Evolutionary conservation across 768 basidiomycete species (phyloP), one percentile per base, ranked within the genome.

Genomic region (Phylloporus sp.): DNA sequence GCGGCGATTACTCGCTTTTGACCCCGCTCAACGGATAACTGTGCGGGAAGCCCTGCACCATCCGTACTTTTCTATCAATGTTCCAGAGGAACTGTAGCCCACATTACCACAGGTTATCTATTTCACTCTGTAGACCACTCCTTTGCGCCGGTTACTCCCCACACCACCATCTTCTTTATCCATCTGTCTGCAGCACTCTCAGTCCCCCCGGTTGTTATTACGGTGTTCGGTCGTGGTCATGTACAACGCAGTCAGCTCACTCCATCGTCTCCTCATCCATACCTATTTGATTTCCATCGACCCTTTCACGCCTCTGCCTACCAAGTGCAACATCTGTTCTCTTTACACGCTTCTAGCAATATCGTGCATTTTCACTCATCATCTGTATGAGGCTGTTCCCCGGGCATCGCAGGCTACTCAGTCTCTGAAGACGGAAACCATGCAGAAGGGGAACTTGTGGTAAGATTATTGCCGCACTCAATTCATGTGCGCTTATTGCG

Each of bases 41-140:
- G 94, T 97, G 38, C 79, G 81, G 64, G 85, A 90, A 24, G 94
- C 94, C 17, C 78, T 96, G 49, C 76, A 79, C 42, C 94, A 96
- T 60, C 87, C 86, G 5, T 97, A 92, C 68, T 91, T 94, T 63
- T 73, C 78, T 41, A 63, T 84, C 61, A 72, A 71, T 63, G 79
- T 87, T 52, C 74, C 84, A 32, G 72, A 79, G 50, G 86, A 89
- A 71, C 70, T 82, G 69, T 89, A 75, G 67, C 68, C 58, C 59
- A 57, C 27, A 53, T 58, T 63, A 63, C 50, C 61, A 54, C 56
- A 50, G 42, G 49, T 60, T 65, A 66, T 66, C 64, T 65, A 68
- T 65, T 51, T 61, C 56, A 48, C 52, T 47, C 47, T 62, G 66
- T 68, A 68, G 66, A 68, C 46, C 61, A 59, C 50, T 10, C 36